Evolutionary conservation across 2,329 filamentous ascomycete species (phyloP), one percentile per base, ranked within the genome.

Genomic region (Arthrocladium fulminans): DNA sequence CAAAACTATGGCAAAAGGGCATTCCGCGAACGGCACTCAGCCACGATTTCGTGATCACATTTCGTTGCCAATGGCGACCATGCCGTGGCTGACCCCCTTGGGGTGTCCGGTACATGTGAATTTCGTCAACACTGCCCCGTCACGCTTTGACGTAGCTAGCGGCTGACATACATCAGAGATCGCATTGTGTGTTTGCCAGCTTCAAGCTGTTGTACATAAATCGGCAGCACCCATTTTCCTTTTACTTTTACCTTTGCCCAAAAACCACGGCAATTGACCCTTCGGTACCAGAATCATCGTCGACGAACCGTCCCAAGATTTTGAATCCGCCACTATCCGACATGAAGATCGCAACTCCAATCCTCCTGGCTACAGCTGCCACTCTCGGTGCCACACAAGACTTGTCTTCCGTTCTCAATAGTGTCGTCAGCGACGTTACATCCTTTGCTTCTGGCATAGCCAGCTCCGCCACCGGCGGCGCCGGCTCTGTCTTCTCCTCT

Each of bases 281-380:
- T n/a, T n/a, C n/a, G n/a, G n/a, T n/a, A n/a, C n/a, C n/a, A n/a
- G n/a, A n/a, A n/a, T n/a, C n/a, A n/a, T n/a, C n/a, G n/a, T n/a
- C n/a, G n/a, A n/a, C n/a, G n/a, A n/a, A n/a, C n/a, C n/a, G n/a
- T n/a, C n/a, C n/a, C n/a, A n/a, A n/a, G n/a, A n/a, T n/a, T n/a
- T n/a, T n/a, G n/a, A n/a, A n/a, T n/a, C n/a, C 29, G 10, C 4
- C 5, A 15, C 30, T 24, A 37, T 23, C 20, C 23, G 13, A 15
- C 23, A 48, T 41, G 38, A 48, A 47, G 44, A 22, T 47, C 32
- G 15, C 44, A 37, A 29, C 44, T 15, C 32, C 44, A 38, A 10
- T 47, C 34, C 17, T 47, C 12, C 32, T 47, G 22, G 34, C 29
- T n/a, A 13, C 44, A 19, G 32, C 32, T 19, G 44, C 44, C 4